Base-by-base conservation (phyloP, 2,329 filamentous ascomycete species). In the Cladophialophora exuberans region DNA sequence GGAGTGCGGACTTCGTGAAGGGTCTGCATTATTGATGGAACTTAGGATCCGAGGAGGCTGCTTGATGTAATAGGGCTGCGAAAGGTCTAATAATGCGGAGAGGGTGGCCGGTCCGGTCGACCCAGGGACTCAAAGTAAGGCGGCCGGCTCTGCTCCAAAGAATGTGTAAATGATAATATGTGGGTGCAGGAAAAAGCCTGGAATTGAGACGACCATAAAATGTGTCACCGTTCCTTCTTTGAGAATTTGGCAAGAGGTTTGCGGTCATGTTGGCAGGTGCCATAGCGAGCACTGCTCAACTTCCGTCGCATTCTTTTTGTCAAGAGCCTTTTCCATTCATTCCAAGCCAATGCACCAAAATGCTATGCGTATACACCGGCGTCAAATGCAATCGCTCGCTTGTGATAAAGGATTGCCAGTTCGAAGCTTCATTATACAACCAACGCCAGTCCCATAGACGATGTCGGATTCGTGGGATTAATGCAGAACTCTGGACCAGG, bases 211-310 rank as follows among this genome's bases (percentile, higher is more conserved):
- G 20, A 22, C 31, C 17, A 28, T 22, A 30, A 15, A 17, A 13
- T 6, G 17, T 15, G 31, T n/a, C 10, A 18, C 11, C 33, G 23
- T 18, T 6, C 35, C 46, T 49, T 39, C 35, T 49, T 49, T 23
- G 26, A 38, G 33, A 17, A 17, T 15, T 20, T 15, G 23, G 4
- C n/a, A 15, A 10, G 46, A 20, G 30, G 46, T 49, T 11, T 28
- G 15, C 13, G 2, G 17, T n/a, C n/a, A n/a, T n/a, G n/a, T n/a
- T n/a, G 48, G 56, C 30, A 59, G 44, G 56, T 41, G 17, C 56
- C 47, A 56, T 26, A 35, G 45, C 38, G 18, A 25, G 7, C 13
- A 15, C 13, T 26, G 39, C 33, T 17, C 42, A 22, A 30, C 52
- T 39, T n/a, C 23, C 43, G 31, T 48, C 52, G 30, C 43, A 33